phyloP scores from a whole-genome alignment of 78 protist species.

The Speleostelium caveatum region DNA sequence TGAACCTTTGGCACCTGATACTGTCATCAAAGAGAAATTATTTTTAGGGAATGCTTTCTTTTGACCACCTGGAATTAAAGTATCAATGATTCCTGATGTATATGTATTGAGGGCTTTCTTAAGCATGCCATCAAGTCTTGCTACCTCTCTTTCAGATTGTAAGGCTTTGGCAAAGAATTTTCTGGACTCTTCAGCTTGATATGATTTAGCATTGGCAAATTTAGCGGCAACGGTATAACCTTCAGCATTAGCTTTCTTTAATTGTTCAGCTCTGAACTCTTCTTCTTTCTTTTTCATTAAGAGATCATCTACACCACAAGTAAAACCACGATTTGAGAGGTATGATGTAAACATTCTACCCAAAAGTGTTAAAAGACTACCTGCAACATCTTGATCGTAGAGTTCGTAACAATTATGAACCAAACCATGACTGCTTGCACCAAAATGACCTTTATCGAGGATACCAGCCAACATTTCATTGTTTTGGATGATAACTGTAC shows the following conservation, averaged over 20 bases:
- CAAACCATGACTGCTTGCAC: constrained; percentile 90
- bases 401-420: constrained; percentile 95
- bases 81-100: constrained; percentile 88
- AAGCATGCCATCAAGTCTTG: constrained; percentile 76
- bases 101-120: constrained; percentile 66
- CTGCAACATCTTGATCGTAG: constrained; percentile 94
- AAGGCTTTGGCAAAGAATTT: constrained; percentile 20
- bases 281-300: constrained; percentile 81
- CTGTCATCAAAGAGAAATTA: constrained; percentile 95
- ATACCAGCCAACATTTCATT: constrained; percentile 94
- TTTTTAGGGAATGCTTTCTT: constrained; percentile 95
- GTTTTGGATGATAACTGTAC: constrained; percentile 59
- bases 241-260: constrained; percentile 69
- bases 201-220: constrained; percentile 29
- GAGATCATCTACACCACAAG: constrained; percentile 97
- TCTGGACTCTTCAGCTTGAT: not conserved
- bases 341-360: constrained; percentile 95
- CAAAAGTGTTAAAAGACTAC: constrained; percentile 91
- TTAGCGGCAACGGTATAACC: constrained; percentile 55
- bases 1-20: constrained; percentile 99
- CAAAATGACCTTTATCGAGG: constrained; percentile 96
- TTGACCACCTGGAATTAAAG: constrained; percentile 93
- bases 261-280: not conserved
- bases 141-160: constrained; percentile 56
- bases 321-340: constrained; percentile 93